phyloP scores from a whole-genome alignment of 345 rosid genomes.

The Murraya koenigii region DNA sequence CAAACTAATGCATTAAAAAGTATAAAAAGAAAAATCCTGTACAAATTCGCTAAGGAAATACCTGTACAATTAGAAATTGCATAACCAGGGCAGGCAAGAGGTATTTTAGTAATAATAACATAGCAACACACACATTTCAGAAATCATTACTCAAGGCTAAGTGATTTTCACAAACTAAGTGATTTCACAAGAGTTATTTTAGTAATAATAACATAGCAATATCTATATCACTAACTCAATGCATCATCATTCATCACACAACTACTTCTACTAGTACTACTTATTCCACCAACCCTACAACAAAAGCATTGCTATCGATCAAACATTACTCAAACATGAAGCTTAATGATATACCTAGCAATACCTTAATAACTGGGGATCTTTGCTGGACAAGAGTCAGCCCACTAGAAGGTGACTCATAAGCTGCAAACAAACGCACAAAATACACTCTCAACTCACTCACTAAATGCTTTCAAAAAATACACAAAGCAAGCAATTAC shows the following conservation, averaged over 20 bases:
- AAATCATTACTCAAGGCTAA: not conserved
- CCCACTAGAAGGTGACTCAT: conserved; percentile 47
- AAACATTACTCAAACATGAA: not conserved
- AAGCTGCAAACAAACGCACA: conserved; percentile 43
- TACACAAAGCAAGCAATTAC: not conserved
- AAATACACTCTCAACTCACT: not conserved
- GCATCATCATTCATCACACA: not conserved
- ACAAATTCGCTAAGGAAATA: not conserved
- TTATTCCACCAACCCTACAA: not conserved
- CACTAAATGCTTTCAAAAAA: not conserved
- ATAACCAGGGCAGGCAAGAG: not conserved
- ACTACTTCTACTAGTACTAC: not conserved
- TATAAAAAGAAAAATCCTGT: not conserved
- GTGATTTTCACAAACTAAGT: not conserved
- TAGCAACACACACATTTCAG: not conserved
- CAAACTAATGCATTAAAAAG: not conserved
- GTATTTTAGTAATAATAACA: not conserved
- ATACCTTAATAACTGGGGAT: conserved; percentile 77
- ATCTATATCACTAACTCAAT: not conserved
- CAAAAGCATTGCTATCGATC: not conserved
- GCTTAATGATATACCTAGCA: not conserved
- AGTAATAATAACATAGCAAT: not conserved
- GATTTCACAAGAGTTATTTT: too few relatives aligned
- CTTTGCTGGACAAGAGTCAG: conserved; percentile 69
- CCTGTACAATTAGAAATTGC: not conserved